These are phyloP conservation scores for Stagonosporopsis chrysanthemi DNA, from an alignment of 2,329 filamentous ascomycete genomes.

Conservation along the genomic window DNA sequence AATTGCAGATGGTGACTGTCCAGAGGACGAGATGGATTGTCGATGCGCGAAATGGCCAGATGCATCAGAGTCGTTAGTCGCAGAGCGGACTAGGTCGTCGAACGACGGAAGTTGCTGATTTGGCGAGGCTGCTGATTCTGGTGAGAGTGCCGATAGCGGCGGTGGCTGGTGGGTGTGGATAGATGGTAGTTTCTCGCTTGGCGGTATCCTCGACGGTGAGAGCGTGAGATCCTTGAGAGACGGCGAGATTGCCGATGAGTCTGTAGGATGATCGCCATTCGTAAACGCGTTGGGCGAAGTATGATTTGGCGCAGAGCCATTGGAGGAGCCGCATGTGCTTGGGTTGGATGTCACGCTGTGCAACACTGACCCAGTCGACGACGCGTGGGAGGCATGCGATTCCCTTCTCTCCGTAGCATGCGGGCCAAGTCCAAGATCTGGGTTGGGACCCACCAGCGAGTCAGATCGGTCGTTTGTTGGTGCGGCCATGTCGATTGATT, in stretches of 20 bases:
- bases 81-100: conserved; percentile 45
- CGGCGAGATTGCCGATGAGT: conserved; percentile 37
- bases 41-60: conserved; percentile 34
- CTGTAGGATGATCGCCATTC: conserved; percentile 15
- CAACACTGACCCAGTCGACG: conserved; percentile 16
- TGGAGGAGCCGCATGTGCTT: conserved; percentile 9
- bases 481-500: conserved; percentile 1
- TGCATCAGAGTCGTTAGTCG: conserved; percentile 34
- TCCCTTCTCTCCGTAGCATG: conserved; percentile 11
- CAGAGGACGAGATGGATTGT: conserved; percentile 47
- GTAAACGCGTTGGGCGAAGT: conserved; percentile 20
- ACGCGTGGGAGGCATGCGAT: conserved; percentile 19
- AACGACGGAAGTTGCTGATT: conserved; percentile 45
- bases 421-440: neutral
- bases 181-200: conserved; percentile 45
- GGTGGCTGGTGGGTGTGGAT: conserved; percentile 46
- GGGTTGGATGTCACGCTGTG: conserved; percentile 14
- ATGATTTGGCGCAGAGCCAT: conserved; percentile 17
- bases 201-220: conserved; percentile 36
- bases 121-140: conserved; percentile 39
- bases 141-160: conserved; percentile 33
- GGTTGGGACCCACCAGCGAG: conserved; percentile 10
- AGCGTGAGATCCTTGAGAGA: conserved; percentile 45
- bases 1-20: conserved; percentile 46
- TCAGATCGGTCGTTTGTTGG: conserved; percentile 6